Evolutionary conservation across 2,329 filamentous ascomycete genomes (phyloP).

Genomic region (Rutstroemia sp.): DNA sequence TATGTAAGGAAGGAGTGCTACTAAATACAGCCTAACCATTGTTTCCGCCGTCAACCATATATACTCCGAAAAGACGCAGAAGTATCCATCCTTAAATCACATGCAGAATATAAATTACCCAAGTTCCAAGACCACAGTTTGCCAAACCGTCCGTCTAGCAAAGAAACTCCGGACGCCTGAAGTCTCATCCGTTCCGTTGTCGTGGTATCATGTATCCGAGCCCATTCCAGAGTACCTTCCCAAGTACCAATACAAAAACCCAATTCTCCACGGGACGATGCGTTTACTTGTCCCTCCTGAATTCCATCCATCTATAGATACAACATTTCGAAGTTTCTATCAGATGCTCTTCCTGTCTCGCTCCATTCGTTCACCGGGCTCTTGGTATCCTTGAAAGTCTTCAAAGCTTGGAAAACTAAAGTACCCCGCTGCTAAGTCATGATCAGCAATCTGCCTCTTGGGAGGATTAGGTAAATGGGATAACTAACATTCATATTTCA

Average conservation of each 20-base stretch:
- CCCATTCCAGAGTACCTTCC: background rate
- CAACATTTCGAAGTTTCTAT: background rate
- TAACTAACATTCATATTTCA: conserved; percentile 9
- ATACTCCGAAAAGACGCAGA: background rate
- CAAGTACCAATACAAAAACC: conserved; percentile 4
- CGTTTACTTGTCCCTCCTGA: background rate
- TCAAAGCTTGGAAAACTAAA: conserved; percentile 71
- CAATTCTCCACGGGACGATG: conserved; percentile 1
- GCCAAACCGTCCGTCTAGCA: background rate
- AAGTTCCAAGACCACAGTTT: background rate
- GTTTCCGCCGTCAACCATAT: background rate
- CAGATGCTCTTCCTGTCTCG: conserved; percentile 7
- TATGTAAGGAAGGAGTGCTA: conserved; percentile 4
- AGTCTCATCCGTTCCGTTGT: background rate
- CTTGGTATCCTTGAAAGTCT: conserved; percentile 49
- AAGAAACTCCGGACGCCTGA: conserved; percentile 1
- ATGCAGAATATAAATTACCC: background rate
- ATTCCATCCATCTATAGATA: background rate
- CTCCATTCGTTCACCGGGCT: conserved; percentile 28
- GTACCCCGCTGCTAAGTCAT: conserved; percentile 43
- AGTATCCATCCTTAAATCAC: background rate
- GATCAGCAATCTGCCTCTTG: conserved; percentile 8
- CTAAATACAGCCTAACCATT: conserved; percentile 5
- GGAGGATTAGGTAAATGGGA: background rate
- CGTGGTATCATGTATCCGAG: conserved; percentile 5